These are phyloP conservation scores for Heterobasidion occidentale DNA, from an alignment of 1,284 basidiomycete species.

Conservation along the genomic window DNA sequence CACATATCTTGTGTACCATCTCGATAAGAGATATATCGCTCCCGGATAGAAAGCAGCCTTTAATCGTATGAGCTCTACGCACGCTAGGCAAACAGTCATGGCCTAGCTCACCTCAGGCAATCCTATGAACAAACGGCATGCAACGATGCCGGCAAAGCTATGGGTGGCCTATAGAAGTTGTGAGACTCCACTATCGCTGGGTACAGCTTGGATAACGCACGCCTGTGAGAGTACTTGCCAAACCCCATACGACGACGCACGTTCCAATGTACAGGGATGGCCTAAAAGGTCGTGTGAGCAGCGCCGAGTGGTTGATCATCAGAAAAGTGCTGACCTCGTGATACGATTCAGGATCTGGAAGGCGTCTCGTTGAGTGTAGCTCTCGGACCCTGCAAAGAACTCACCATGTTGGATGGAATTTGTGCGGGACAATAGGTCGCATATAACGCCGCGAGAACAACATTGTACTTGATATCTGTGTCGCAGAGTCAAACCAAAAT, in stretches of 20 bases:
- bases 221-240: constrained; percentile 54
- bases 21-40: constrained; percentile 49
- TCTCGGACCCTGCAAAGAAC: constrained; percentile 4
- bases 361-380: background rate
- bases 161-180: background rate
- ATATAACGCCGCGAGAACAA: constrained; percentile 50
- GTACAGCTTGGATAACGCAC: constrained; percentile 20
- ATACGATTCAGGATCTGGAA: constrained; percentile 44
- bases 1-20: constrained; percentile 62
- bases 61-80: background rate
- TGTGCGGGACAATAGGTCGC: constrained; percentile 55
- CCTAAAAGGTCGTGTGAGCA: constrained; percentile 21
- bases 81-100: background rate
- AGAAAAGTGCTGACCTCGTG: constrained; percentile 27
- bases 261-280: constrained; percentile 55
- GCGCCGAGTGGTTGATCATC: background rate
- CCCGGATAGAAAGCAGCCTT: constrained; percentile 60
- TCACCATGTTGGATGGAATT: constrained; percentile 60
- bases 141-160: constrained; percentile 47
- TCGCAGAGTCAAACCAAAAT: background rate
- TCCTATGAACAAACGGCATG: constrained; percentile 56
- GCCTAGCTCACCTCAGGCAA: constrained; percentile 42
- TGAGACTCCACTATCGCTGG: background rate
- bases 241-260: constrained; percentile 57
- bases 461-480: constrained; percentile 53